These are phyloP conservation scores for Aspergillus luchuensis DNA, from an alignment of 2,329 filamentous ascomycete genomes.

Conservation along the genomic window DNA sequence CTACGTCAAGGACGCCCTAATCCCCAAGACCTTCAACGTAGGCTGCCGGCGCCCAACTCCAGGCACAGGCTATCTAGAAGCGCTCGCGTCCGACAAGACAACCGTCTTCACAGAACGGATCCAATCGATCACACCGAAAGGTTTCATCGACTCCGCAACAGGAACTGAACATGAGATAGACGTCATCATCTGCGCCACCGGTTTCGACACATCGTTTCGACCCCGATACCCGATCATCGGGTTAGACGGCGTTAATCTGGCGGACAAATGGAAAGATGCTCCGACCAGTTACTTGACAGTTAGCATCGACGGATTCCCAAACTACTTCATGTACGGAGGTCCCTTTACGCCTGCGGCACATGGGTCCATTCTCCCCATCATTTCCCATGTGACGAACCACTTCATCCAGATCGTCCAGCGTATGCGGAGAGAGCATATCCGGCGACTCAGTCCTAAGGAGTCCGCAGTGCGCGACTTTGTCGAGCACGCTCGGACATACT, in stretches of 20 bases:
- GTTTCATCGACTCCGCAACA: slow-evolving; percentile 34
- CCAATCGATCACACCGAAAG: slow-evolving; percentile 35
- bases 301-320: slow-evolving; percentile 34
- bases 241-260: slow-evolving; percentile 24
- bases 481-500: slow-evolving; percentile 15
- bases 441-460: slow-evolving; percentile 12
- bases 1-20: slow-evolving; percentile 35
- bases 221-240: slow-evolving; percentile 38
- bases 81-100: slow-evolving; percentile 62
- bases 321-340: slow-evolving; percentile 30
- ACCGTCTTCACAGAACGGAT: slow-evolving; percentile 60
- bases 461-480: slow-evolving; percentile 14
- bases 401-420: slow-evolving; percentile 12
- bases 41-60: slow-evolving; percentile 49
- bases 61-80: slow-evolving; percentile 57
- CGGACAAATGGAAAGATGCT: slow-evolving; percentile 31
- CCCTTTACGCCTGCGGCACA: slow-evolving; percentile 15
- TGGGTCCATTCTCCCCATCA: slow-evolving; percentile 14
- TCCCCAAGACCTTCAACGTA: slow-evolving; percentile 42
- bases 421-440: slow-evolving; percentile 17
- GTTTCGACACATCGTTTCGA: slow-evolving; percentile 38
- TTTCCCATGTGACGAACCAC: slow-evolving; percentile 6
- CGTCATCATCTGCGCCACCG: slow-evolving; percentile 40
- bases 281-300: slow-evolving; percentile 38
- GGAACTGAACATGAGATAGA: slow-evolving; percentile 35